Evolutionary conservation across 176 grass and related monocot species (phyloP).

Genomic region (Puccinellia tenuiflora): DNA sequence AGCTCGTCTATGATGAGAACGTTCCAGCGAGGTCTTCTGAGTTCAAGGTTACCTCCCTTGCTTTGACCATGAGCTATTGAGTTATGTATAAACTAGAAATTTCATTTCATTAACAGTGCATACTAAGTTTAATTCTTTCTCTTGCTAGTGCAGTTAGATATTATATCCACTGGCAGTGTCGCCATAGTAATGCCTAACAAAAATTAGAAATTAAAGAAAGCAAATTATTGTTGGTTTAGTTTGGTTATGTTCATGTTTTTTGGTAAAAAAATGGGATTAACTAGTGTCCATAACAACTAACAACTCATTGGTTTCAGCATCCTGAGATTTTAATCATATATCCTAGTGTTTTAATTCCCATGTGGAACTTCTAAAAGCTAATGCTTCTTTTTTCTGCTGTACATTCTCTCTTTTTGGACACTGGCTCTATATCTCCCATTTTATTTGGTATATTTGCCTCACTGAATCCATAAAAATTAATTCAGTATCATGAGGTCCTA

Average conservation of each 20-base stretch:
- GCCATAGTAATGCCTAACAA: neutral
- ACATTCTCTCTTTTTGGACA: neutral
- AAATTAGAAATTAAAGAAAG: neutral
- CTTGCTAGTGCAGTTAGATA: slow-evolving; percentile 10
- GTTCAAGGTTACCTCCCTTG: slow-evolving; percentile 44
- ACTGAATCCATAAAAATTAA: neutral
- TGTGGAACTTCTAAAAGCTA: neutral
- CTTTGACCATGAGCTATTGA: neutral
- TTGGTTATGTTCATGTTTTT: neutral
- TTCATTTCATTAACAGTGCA: neutral
- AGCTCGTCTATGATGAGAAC: slow-evolving; percentile 84
- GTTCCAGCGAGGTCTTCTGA: slow-evolving; percentile 90
- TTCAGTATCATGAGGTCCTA: neutral
- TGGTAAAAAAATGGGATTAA: slow-evolving; percentile 3
- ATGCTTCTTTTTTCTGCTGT: neutral
- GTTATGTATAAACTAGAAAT: slow-evolving; percentile 3
- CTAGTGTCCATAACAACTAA: neutral
- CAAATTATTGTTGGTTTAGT: neutral
- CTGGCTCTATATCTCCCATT: neutral
- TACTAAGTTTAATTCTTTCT: slow-evolving; percentile 2
- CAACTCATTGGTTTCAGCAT: neutral
- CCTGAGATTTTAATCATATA: neutral
- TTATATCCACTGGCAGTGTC: neutral
- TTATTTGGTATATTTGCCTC: neutral
- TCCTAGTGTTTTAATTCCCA: neutral